Evolutionary conservation across 1,284 basidiomycete genomes (phyloP).

Genomic region (Malassezia slooffiae): DNA sequence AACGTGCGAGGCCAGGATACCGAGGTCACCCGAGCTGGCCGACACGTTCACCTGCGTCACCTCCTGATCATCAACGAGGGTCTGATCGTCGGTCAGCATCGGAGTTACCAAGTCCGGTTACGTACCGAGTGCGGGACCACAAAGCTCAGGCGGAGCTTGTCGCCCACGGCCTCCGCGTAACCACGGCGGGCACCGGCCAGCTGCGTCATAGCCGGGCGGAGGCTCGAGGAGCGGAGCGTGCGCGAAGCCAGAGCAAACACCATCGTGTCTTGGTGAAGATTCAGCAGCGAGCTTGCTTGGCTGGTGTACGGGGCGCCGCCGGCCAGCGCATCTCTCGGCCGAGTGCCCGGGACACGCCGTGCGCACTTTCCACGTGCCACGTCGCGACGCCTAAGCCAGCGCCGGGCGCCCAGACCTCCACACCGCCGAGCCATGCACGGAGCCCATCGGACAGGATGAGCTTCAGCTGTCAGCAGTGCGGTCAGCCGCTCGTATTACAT

Average conservation of each 20-base stretch:
- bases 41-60: constrained; percentile 43
- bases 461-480: constrained; percentile 33
- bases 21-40: constrained; percentile 41
- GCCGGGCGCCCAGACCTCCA: no score
- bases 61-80: constrained; percentile 33
- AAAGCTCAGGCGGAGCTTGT: constrained; percentile 44
- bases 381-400: no score
- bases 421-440: no score
- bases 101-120: neutral
- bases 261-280: constrained; percentile 10
- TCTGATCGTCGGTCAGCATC: constrained; percentile 13
- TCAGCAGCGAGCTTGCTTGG: no score
- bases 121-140: constrained; percentile 31
- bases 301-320: no score
- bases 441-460: constrained; percentile 16
- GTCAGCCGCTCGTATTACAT: constrained; percentile 18
- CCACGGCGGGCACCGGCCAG: constrained; percentile 34
- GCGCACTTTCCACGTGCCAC: no score
- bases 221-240: constrained; percentile 11
- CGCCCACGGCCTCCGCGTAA: constrained; percentile 44
- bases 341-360: constrained; percentile 15
- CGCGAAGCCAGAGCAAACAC: constrained; percentile 19
- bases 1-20: constrained; percentile 45
- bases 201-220: constrained; percentile 8
- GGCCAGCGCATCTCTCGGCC: constrained; percentile 15